Percentiles rank a stretch among this genome's conserved stretches.
phyloP scores from a whole-genome alignment of 768 basidiomycete species.

The Auricularia heimuer region DNA sequence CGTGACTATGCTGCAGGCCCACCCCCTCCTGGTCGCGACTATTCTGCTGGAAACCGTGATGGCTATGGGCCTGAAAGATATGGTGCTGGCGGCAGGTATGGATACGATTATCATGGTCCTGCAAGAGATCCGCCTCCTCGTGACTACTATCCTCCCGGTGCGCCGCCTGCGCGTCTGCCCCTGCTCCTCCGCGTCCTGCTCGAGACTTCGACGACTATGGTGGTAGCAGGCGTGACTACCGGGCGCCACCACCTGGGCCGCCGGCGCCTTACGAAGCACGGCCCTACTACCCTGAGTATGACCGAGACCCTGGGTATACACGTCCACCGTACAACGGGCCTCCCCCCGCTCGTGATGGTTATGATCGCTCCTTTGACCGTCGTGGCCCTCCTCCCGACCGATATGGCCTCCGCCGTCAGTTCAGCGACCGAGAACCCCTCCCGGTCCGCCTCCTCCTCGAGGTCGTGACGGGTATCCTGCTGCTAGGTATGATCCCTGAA shows the following conservation, averaged over 20 bases:
- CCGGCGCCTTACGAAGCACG: constrained; percentile 49
- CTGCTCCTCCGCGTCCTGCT: constrained; percentile 35
- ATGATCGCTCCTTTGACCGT: constrained; percentile 21
- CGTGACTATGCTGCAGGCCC: constrained; percentile 38
- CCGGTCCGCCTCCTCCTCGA: constrained; percentile 46
- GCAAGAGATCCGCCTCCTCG: constrained; percentile 28
- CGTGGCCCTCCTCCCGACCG: constrained; percentile 40
- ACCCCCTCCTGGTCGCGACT: constrained; percentile 31
- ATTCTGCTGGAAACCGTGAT: constrained; percentile 35
- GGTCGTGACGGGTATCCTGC: constrained; percentile 50
- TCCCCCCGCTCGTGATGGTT: constrained; percentile 21
- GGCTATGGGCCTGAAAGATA: constrained; percentile 40
- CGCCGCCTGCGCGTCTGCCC: constrained; percentile 30
- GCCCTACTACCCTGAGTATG: constrained; percentile 34
- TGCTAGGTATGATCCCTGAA: constrained; percentile 34
- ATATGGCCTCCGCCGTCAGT: constrained; percentile 35
- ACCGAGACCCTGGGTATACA: constrained; percentile 34
- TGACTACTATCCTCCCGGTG: constrained; percentile 39
- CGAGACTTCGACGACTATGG: constrained; percentile 65
- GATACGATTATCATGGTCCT: constrained; percentile 42
- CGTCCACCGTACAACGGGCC: constrained; percentile 43
- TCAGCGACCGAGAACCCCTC: constrained; percentile 43
- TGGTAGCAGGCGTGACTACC: constrained; percentile 25
- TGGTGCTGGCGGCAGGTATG: constrained; percentile 38
- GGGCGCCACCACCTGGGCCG: constrained; percentile 41